These are phyloP conservation scores for Kregervanrija pseudodelftensis DNA, from an alignment of 805 yeast species.

Conservation along the genomic window DNA sequence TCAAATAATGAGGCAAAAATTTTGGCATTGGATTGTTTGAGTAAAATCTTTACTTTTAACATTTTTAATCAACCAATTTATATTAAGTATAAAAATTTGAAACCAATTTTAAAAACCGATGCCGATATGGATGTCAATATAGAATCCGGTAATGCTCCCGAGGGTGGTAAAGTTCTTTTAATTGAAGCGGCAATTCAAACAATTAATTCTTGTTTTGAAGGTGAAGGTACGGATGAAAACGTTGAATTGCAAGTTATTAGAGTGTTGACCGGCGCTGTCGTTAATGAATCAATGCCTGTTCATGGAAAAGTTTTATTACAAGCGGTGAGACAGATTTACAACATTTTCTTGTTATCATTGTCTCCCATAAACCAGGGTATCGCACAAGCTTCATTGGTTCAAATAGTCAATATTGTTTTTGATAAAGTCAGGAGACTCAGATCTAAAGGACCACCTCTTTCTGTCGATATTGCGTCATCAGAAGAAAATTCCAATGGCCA, in stretches of 20 bases:
- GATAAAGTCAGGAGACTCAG: slow-evolving; percentile 43
- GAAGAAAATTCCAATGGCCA: slow-evolving; percentile 3
- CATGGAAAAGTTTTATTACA: slow-evolving; percentile 86
- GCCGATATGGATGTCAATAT: slow-evolving; percentile 37
- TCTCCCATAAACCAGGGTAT: slow-evolving; percentile 81
- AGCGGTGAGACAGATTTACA: slow-evolving; percentile 90
- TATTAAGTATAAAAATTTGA: slow-evolving; percentile 30
- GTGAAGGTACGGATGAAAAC: slow-evolving; percentile 85
- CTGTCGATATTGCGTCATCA: not conserved
- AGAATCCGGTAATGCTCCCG: slow-evolving; percentile 27
- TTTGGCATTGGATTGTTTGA: slow-evolving; percentile 75
- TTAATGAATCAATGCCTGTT: slow-evolving; percentile 72
- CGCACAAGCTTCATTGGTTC: slow-evolving; percentile 93
- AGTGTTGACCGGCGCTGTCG: slow-evolving; percentile 82
- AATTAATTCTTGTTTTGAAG: slow-evolving; percentile 78
- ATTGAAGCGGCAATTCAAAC: slow-evolving; percentile 82
- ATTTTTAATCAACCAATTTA: slow-evolving; percentile 57
- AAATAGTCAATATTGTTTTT: slow-evolving; percentile 79
- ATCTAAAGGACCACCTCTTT: not conserved
- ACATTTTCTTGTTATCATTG: slow-evolving; percentile 79
- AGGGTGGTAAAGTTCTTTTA: slow-evolving; percentile 38
- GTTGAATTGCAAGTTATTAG: slow-evolving; percentile 90
- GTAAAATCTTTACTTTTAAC: slow-evolving; percentile 83
- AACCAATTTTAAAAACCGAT: slow-evolving; percentile 23
- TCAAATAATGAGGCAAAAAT: slow-evolving; percentile 58